Base-by-base conservation (phyloP, 2,329 filamentous ascomycete species). In the Talaromyces sp. region DNA sequence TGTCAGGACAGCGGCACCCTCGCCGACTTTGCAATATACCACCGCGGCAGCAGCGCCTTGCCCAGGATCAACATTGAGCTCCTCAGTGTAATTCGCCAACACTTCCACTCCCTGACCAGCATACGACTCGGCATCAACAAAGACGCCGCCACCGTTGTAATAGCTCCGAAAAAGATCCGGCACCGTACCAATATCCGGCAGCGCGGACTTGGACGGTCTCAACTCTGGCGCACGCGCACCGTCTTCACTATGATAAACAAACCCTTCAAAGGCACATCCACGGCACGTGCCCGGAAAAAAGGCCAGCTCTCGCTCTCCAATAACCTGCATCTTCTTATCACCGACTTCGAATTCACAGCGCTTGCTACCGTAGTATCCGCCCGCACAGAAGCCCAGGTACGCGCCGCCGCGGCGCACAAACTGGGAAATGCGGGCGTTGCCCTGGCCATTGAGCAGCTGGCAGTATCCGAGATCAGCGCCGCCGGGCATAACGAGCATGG, bases 391-490 rank as follows among this genome's bases (percentile, higher is more conserved):
- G 0, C 95, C 95, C 1, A 99, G 83, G 72, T 95, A 99, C 0
- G 85, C 82, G 16, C 95, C 95, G 31, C 95, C 95, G 33, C 86
- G 83, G 63, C 92, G 89, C 56, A 99, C 91, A 70, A 90, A 99
- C 67, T 94, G 89, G 60, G 83, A 81, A 74, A 99, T 97, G 66
- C 86, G 85, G 40, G 89, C 84, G 75, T 98, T 99, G 1, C 94
- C 95, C 58, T 87, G 82, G 40, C 95, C 95, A 73, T 98, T 95
- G 65, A 99, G 83, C 2, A 87, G 87, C 31, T 90, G 87, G 75
- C 93, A 96, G 76, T 97, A 99, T 56, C 90, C 91, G 57, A 96
- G 82, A 72, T 99, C 95, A n/a, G 91, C 94, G 34, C 95, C 95
- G 27, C 95, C 95, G 1, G 95, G 95, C 58, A 99, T 87, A 2